These are phyloP conservation scores for Aegilops sharonensis DNA, from an alignment of 176 grass and related monocot genomes.

Conservation along the genomic window DNA sequence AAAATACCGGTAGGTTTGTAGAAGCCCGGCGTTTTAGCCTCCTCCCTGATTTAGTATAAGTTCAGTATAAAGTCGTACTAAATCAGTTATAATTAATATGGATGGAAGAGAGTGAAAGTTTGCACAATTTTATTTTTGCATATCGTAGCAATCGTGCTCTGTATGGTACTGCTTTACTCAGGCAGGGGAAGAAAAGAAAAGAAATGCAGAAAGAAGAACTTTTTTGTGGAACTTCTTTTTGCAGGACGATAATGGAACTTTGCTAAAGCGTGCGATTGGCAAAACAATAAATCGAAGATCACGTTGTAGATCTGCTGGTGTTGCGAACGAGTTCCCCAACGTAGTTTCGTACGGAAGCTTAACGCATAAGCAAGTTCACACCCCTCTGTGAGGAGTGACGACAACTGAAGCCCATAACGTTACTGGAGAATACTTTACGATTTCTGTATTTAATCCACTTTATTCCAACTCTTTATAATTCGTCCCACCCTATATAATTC, in stretches of 20 bases:
- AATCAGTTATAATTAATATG: too few species aligned
- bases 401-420: background rate
- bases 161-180: too few species aligned
- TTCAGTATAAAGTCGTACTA: too few species aligned
- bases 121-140: too few species aligned
- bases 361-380: conserved; percentile 20
- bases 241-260: background rate
- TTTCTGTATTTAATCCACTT: background rate
- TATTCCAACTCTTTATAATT: background rate
- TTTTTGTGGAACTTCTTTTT: background rate
- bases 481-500: background rate
- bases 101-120: too few species aligned
- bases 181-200: background rate
- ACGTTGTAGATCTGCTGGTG: background rate
- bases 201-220: background rate
- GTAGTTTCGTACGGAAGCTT: conserved; percentile 1
- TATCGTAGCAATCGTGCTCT: too few species aligned
- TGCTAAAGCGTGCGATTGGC: background rate
- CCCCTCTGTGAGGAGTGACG: background rate
- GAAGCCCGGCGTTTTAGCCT: too few species aligned
- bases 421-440: background rate
- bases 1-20: too few species aligned
- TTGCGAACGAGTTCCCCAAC: background rate
- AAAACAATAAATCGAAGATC: background rate
- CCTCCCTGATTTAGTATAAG: too few species aligned